Conservation (phyloP, 2,329 filamentous ascomycete genomes). For the Fonsecaea monophora region DNA sequence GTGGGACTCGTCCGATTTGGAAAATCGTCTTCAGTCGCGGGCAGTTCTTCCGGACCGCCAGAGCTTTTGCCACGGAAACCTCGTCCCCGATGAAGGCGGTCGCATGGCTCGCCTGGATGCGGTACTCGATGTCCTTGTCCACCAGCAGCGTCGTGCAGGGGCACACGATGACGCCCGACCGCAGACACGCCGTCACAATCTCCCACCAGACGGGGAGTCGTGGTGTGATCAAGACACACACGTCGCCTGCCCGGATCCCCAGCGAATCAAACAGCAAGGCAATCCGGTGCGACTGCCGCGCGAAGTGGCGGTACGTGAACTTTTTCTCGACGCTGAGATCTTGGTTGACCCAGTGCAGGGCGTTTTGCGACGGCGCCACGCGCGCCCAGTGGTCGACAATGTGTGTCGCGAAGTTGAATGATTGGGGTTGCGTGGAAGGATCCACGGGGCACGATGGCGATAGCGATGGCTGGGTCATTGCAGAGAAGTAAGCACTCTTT, state of each 20-base stretch:
- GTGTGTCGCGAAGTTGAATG: slow-evolving; percentile 50
- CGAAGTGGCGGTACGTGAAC: slow-evolving; percentile 47
- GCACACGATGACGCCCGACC: slow-evolving; percentile 48
- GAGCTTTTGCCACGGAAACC: slow-evolving; percentile 44
- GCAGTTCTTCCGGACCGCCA: slow-evolving; percentile 42
- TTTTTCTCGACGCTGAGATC: slow-evolving; percentile 40
- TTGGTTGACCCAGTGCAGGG: slow-evolving; percentile 49
- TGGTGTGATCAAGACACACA: too few species aligned
- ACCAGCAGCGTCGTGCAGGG: slow-evolving; percentile 48
- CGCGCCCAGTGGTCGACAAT: slow-evolving; percentile 50
- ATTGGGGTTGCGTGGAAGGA: neutral
- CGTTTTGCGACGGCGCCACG: slow-evolving; percentile 39
- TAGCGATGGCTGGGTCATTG: slow-evolving; percentile 6
- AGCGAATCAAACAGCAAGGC: slow-evolving; percentile 44
- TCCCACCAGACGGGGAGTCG: slow-evolving; percentile 48
- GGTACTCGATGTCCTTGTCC: slow-evolving; percentile 49
- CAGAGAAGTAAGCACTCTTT: too few species aligned
- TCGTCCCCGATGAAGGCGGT: slow-evolving; percentile 48
- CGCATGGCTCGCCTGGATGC: slow-evolving; percentile 44
- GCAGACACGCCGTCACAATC: slow-evolving; percentile 46
- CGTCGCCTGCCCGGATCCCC: slow-evolving; percentile 21
- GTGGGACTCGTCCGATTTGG: slow-evolving; percentile 30
- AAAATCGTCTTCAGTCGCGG: slow-evolving; percentile 44
- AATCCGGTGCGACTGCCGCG: slow-evolving; percentile 45
- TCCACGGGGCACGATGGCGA: neutral